These are phyloP conservation scores for Rhodamnia rubescens DNA, from an alignment of 345 rosid species.

Conservation along the genomic window DNA sequence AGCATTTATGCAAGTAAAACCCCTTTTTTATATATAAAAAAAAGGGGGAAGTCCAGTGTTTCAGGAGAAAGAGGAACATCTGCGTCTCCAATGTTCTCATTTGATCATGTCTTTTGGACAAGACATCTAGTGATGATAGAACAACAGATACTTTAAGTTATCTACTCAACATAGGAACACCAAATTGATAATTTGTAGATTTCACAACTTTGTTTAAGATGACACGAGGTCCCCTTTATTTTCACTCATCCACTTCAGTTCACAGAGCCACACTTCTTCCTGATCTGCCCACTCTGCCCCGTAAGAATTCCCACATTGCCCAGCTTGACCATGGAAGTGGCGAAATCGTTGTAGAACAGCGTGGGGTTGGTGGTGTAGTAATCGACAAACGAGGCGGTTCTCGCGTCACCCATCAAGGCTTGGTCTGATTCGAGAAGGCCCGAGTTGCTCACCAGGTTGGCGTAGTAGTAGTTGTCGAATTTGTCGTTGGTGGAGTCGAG, in stretches of 20 bases:
- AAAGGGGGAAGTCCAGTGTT: background rate
- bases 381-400: conserved; percentile 36
- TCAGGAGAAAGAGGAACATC: background rate
- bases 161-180: background rate
- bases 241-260: conserved; percentile 11
- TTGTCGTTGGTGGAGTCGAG: conserved; percentile 36
- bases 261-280: conserved; percentile 53
- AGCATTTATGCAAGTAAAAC: background rate
- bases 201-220: background rate
- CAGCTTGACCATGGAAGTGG: conserved; percentile 61
- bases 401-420: conserved; percentile 37
- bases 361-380: conserved; percentile 37
- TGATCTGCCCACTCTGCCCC: conserved; percentile 51
- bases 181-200: background rate
- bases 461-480: conserved; percentile 68
- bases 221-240: background rate
- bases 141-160: background rate
- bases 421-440: conserved; percentile 78
- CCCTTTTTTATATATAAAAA: no score
- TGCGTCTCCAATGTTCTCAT: background rate
- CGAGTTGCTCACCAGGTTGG: conserved; percentile 32
- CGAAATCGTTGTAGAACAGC: conserved; percentile 49
- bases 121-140: background rate
- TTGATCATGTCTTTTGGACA: background rate
- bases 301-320: conserved; percentile 51